These are phyloP conservation scores for Cystofilobasidium ferigula DNA, from an alignment of 768 basidiomycete species.

Conservation along the genomic window DNA sequence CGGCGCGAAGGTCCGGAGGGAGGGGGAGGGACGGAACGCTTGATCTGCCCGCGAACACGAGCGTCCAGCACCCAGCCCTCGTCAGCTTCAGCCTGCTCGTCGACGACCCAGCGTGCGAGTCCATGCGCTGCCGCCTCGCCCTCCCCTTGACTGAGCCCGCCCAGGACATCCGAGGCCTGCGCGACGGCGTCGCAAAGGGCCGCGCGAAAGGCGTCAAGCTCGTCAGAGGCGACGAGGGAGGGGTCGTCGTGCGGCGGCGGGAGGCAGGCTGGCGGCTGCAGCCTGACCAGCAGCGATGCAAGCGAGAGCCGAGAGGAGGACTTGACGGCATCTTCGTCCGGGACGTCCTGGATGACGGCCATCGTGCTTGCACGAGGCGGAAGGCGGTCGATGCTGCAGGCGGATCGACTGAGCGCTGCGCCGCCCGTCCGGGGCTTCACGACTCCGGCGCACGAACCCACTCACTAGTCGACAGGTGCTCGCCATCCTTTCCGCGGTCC, in stretches of 20 bases:
- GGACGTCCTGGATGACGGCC: no score
- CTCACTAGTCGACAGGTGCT: no score
- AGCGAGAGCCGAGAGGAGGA: no score
- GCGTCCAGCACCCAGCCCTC: not conserved
- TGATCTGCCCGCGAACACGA: not conserved
- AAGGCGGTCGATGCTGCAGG: no score
- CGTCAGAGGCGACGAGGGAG: not conserved
- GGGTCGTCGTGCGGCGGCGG: slow-evolving; percentile 5
- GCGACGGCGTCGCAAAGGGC: not conserved
- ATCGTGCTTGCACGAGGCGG: no score
- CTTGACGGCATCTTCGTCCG: no score
- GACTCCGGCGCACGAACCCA: no score
- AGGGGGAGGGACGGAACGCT: not conserved
- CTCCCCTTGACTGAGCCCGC: not conserved
- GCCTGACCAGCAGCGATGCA: not conserved
- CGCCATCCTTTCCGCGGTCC: no score
- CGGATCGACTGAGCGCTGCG: no score
- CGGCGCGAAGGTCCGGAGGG: not conserved
- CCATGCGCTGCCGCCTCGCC: not conserved
- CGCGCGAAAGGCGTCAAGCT: not conserved
- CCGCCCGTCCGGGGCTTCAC: no score
- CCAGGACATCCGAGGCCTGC: not conserved
- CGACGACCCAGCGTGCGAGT: not conserved
- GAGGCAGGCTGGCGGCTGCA: not conserved
- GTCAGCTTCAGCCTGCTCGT: not conserved